Evolutionary conservation across 176 grass and related monocot species (phyloP), one percentile per base, ranked within the genome.

Genomic region (Aegilops tauschii): DNA sequence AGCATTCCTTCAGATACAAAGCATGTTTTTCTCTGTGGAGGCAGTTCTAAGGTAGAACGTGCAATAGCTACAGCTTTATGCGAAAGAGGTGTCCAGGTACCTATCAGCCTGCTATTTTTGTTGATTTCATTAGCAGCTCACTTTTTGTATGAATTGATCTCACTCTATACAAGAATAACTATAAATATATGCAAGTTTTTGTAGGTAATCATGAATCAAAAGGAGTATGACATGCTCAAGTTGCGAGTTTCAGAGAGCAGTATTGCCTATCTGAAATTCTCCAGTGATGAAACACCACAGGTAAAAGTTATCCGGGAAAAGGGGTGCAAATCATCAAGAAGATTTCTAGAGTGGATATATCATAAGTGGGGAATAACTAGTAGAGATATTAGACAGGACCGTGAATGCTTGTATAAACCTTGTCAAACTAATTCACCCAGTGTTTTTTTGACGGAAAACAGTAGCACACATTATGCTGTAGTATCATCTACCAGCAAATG

Each of bases 71-170:
- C 63, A 69, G 68, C 81, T n/a, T 90, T 98, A 72, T 98, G 91
- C 49, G 81, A 98, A 73, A 89, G 80, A 45, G 90, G 91, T 17
- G 25, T 95, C 71, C 91, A 91, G 91, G 96, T 98, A 92, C 54
- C 23, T 66, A 77, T 42, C 25, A 87, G 58, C 49, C 18, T 47
- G 20, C 73, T 32, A 79, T 30, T 52, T 72, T 72, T 18, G 70
- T 64, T 75, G 34, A 5, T 10, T 74, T 45, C 1, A 1, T 20
- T 30, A 71, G 59, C 52, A 65, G 10, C 35, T 45, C 8, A 5
- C 28, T 9, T 44, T 11, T 73, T 44, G 4, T 44, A 72, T 42
- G 69, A 72, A 45, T 52, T 39, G 25, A n/a, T 39, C 67, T 44
- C 37, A 73, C 11, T 36, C 23, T 42, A 52, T 21, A 76, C 66